Evolutionary conservation across 371 early-diverging fungal species (phyloP).

Genomic region (Lichtheimia ornata): DNA sequence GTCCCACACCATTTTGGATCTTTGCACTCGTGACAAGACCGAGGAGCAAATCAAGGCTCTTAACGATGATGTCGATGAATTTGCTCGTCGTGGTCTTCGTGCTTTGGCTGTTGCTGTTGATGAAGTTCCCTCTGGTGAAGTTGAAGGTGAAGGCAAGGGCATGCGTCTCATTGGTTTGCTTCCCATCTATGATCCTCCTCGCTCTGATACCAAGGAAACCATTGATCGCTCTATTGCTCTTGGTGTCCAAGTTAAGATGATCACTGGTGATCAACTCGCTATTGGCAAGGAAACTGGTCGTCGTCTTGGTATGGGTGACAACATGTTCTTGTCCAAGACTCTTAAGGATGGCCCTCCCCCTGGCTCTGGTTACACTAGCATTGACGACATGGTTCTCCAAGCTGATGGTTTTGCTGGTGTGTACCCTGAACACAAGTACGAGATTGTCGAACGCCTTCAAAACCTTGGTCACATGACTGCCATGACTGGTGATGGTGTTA

Average conservation of each 20-base stretch:
- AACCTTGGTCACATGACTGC: slow-evolving; percentile 73
- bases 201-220: slow-evolving; percentile 73
- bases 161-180: slow-evolving; percentile 66
- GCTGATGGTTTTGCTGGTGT: slow-evolving; percentile 85
- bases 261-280: slow-evolving; percentile 89
- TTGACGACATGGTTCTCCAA: slow-evolving; percentile 75
- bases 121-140: slow-evolving; percentile 50
- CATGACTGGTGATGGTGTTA: slow-evolving; percentile 95
- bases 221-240: slow-evolving; percentile 78
- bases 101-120: slow-evolving; percentile 73
- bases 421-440: slow-evolving; percentile 89
- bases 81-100: slow-evolving; percentile 77
- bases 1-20: slow-evolving; percentile 67
- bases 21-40: slow-evolving; percentile 63
- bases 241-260: slow-evolving; percentile 90
- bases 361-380: slow-evolving; percentile 65
- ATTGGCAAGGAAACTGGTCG: slow-evolving; percentile 83
- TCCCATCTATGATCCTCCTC: slow-evolving; percentile 88
- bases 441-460: slow-evolving; percentile 87
- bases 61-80: slow-evolving; percentile 67
- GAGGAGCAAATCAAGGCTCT: slow-evolving; percentile 43
- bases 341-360: slow-evolving; percentile 66
- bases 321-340: slow-evolving; percentile 70
- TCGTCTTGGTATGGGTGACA: slow-evolving; percentile 66
- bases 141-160: slow-evolving; percentile 58